Evolutionary conservation across 2,329 filamentous ascomycete genomes (phyloP).

Genomic region (Albophoma yamanashiensis): DNA sequence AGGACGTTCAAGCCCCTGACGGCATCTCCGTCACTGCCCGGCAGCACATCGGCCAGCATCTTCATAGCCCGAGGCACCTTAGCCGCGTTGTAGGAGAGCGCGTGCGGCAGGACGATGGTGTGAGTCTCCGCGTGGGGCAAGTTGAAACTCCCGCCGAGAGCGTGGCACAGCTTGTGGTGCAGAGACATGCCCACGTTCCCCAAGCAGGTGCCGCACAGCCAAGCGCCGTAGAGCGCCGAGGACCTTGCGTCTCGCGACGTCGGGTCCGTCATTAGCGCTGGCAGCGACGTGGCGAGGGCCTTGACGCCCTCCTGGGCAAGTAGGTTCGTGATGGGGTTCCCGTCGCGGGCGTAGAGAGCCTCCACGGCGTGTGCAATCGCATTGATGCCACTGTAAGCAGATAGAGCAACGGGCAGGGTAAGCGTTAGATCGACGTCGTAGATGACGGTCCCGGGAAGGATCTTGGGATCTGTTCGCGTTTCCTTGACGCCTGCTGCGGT

Average conservation of each 20-base stretch:
- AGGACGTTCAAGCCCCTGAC: neutral
- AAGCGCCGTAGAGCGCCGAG: neutral
- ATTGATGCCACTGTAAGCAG: neutral
- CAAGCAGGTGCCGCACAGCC: neutral
- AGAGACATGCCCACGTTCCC: neutral
- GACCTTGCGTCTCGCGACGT: neutral
- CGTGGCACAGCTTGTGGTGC: neutral
- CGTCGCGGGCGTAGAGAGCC: neutral
- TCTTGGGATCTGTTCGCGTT: neutral
- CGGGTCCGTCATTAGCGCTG: neutral
- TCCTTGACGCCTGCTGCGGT: neutral
- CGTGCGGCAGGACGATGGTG: neutral
- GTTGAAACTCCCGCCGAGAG: neutral
- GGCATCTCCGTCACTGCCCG: neutral
- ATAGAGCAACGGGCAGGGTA: neutral
- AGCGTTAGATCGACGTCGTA: neutral
- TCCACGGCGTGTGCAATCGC: neutral
- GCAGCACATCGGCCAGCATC: neutral
- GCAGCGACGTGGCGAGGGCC: neutral
- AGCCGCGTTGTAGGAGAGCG: neutral
- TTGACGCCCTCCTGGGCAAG: neutral
- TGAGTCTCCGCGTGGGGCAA: neutral
- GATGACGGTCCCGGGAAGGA: neutral
- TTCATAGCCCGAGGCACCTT: neutral
- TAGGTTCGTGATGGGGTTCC: neutral